Evolutionary conservation across 257 asterid genomes (phyloP), one percentile per base, ranked within the genome.

Genomic region (Lycium ferocissimum): DNA sequence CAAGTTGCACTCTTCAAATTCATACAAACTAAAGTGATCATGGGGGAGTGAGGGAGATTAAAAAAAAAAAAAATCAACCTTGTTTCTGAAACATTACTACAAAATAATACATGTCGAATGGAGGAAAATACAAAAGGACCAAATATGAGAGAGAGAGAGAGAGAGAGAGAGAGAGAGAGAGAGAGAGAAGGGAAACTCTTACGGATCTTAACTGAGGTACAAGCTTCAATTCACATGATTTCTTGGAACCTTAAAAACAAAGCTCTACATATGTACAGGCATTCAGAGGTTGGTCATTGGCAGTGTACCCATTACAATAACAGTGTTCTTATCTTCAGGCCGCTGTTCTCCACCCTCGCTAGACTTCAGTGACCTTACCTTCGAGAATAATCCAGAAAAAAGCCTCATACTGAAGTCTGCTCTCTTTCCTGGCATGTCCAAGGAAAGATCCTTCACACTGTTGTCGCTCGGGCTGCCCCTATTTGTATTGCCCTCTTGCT

Each of bases 301-400:
- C 47, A 95, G 87, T 35, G 97, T 90, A 71, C 97, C 96, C 98
- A 95, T 94, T 81, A 89, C 83, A 85, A 95, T 94, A 75, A 92
- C 93, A 14, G 90, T 90, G 47, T 83, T 90, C 43, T n/a, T 84
- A 37, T 63, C 89, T 87, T 84, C 88, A 6, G 90, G 70, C 57
- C 85, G 89, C 73, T 75, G 89, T 78, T 78, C 92, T 84, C 87
- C 85, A 78, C 81, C 80, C 63, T 70, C 84, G 17, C 51, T 89
- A 45, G 94, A 85, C 87, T 75, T 88, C 18, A 63, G 85, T 5
- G 96, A 91, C 83, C 87, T 90, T 71, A 90, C 95, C 90, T 89
- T 94, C 22, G 94, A 91, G 88, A 96, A 91, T 79, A 94, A 84
- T 76, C 92, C 89, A 15, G 97, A 85, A 26, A 96, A 88, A 86